Conservation (phyloP, 352 stramenopile genomes). For the Halophytophthora polymorphica region DNA sequence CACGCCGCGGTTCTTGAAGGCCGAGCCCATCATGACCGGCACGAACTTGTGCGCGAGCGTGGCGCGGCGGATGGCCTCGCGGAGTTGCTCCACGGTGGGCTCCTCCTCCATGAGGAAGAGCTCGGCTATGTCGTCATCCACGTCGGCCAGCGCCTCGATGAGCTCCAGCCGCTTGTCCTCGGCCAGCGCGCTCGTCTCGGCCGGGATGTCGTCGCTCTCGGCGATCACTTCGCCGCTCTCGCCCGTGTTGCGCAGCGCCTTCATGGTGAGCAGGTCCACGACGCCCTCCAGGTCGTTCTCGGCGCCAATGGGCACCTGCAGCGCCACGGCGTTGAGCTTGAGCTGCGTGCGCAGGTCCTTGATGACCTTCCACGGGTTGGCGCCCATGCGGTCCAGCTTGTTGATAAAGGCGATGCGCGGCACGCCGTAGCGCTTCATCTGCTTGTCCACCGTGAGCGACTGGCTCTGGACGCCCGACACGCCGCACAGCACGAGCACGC, state of each 20-base stretch:
- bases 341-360: constrained; percentile 94
- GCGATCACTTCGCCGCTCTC: constrained; percentile 87
- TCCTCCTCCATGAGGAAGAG: constrained; percentile 99
- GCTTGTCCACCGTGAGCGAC: constrained; percentile 98
- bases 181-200: constrained; percentile 75
- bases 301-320: constrained; percentile 98
- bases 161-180: constrained; percentile 92
- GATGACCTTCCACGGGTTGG: constrained; percentile 95
- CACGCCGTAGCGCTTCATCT: constrained; percentile 99
- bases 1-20: constrained; percentile 97
- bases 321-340: constrained; percentile 94
- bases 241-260: constrained; percentile 90
- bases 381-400: constrained; percentile 98
- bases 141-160: constrained; percentile 94
- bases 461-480: constrained; percentile 96
- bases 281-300: constrained; percentile 95
- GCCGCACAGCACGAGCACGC: constrained; percentile 92
- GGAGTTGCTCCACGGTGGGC: constrained; percentile 88
- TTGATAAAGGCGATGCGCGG: constrained; percentile 99
- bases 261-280: constrained; percentile 94
- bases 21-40: constrained; percentile 98
- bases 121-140: constrained; percentile 98
- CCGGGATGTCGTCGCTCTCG: constrained; percentile 88
- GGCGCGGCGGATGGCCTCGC: constrained; percentile 92
- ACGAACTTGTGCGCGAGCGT: constrained; percentile 98